Percentiles rank a stretch among this genome's conserved stretches.
Evolutionary conservation across 495 filamentous ascomycete genomes (phyloP).

Genomic region (Aspergillus sclerotioniger): DNA sequence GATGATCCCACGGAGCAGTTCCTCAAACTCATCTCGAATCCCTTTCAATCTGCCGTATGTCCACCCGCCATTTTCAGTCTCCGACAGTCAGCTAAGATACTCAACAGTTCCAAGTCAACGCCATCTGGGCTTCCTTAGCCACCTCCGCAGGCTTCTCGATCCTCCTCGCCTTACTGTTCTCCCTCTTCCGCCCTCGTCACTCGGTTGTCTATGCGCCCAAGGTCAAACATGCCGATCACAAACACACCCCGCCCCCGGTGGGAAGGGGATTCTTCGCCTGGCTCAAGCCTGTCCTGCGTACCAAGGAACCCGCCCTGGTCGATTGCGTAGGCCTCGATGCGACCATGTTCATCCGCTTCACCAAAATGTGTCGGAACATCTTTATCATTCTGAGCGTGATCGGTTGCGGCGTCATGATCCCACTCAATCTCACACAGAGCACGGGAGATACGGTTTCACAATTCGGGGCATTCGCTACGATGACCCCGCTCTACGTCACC

Average conservation of each 20-base stretch:
- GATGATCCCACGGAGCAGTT: conserved; percentile 37
- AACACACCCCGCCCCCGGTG: conserved; percentile 88
- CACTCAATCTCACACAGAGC: conserved; percentile 67
- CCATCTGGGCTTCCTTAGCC: conserved; percentile 76
- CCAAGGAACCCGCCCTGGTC: conserved; percentile 72
- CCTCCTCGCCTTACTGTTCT: conserved; percentile 76
- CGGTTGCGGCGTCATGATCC: conserved; percentile 78
- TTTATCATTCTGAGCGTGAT: conserved; percentile 71
- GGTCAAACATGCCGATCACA: conserved; percentile 85
- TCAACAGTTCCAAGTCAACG: conserved; percentile 54
- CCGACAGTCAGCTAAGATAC: conserved; percentile 8
- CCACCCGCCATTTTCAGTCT: not conserved
- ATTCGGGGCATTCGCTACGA: conserved; percentile 44
- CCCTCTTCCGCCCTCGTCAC: conserved; percentile 85
- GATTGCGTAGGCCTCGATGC: conserved; percentile 86
- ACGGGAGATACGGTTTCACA: conserved; percentile 18
- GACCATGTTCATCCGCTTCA: conserved; percentile 83
- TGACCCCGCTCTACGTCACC: conserved; percentile 52
- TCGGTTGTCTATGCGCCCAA: conserved; percentile 91
- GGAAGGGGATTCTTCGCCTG: conserved; percentile 85
- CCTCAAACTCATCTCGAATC: conserved; percentile 47
- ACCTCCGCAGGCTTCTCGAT: conserved; percentile 75
- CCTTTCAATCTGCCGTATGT: conserved; percentile 46
- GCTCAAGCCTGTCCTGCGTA: conserved; percentile 71
- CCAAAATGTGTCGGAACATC: conserved; percentile 88